Evolutionary conservation across 1,139 yeast genomes (phyloP), one percentile per base, ranked within the genome.

Genomic region (Blastobotrys proliferans): DNA sequence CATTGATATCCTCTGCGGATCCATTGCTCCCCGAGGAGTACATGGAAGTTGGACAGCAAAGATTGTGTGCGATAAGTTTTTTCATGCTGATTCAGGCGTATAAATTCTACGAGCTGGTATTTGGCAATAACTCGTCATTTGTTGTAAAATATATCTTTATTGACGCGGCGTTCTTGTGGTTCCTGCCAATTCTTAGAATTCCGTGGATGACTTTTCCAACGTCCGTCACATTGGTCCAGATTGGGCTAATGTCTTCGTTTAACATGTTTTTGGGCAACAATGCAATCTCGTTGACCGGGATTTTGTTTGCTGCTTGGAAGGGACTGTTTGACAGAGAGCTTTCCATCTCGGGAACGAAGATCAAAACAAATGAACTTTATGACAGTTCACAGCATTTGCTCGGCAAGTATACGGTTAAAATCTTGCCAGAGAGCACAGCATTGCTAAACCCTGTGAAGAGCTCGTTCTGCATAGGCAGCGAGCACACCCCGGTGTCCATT

Each of bases 341-440:
- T 43, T 78, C 92, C 2, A 67, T 90, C 3, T 68, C 77, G 9
- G 97, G 94, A 10, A 57, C 63, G 18, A 61, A 74, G 6, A 63
- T 71, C 6, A 60, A 63, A 38, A 60, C 65, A 17, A 59, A 60
- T 13, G 63, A 67, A 44, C 66, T 80, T 6, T 57, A 75, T 18
- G 85, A 86, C 53, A 72, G 81, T 44, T 75, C 85, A 26, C 68
- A 81, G 2, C 94, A 88, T 60, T 83, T 92, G 58, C 81, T 78
- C 54, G 98, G 97, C 39, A 79, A 78, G 45, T 84, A 85, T 57
- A 84, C 92, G 2, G 83, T 92, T 52, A 84, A 90, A 54, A 85
- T 85, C 52, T 68, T 94, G 33, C 98, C 98, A 0, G 97, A 92
- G 60, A 84, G 95, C 33, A 82, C 94, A 0, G 96, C 94, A 2